A percentile compares a stretch with the other conserved stretches of the same genome.
Evolutionary conservation across 1,139 yeast genomes (phyloP).

Genomic region (Taphrina wiesneri): DNA sequence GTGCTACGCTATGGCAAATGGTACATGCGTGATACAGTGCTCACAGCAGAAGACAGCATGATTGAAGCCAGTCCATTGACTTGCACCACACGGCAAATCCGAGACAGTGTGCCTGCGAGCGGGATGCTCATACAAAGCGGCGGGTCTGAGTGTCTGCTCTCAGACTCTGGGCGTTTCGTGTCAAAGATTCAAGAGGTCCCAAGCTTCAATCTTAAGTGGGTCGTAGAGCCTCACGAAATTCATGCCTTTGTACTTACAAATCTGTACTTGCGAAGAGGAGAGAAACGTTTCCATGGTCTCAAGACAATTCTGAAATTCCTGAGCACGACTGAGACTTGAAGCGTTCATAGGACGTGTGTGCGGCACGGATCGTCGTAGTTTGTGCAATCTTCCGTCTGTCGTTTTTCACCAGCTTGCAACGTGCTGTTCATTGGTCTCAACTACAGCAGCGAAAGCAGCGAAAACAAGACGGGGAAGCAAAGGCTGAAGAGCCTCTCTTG

Average conservation of each 20-base stretch:
- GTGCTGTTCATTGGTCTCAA: too few species aligned
- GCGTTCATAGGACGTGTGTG: too few species aligned
- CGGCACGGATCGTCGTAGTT: too few species aligned
- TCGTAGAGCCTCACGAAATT: background rate
- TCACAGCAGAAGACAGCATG: background rate
- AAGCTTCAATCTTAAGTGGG: background rate
- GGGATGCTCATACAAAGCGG: background rate
- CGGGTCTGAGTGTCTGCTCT: slow-evolving; percentile 11
- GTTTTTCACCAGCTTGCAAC: too few species aligned
- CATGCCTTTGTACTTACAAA: slow-evolving; percentile 4
- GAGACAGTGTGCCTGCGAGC: background rate
- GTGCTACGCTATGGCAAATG: slow-evolving; percentile 3
- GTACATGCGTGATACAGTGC: background rate
- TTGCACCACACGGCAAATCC: background rate
- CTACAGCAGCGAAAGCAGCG: too few species aligned
- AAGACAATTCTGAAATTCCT: background rate
- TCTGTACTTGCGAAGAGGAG: slow-evolving; percentile 6
- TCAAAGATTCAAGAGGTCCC: background rate
- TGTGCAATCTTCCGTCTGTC: too few species aligned
- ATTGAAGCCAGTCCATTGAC: background rate
- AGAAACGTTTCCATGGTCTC: background rate
- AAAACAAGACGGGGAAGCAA: too few species aligned
- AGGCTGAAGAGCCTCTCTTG: too few species aligned
- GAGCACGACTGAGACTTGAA: too few species aligned
- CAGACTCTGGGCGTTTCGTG: background rate